phyloP scores from a whole-genome alignment of 768 basidiomycete species.

The Termitomyces sp. region DNA sequence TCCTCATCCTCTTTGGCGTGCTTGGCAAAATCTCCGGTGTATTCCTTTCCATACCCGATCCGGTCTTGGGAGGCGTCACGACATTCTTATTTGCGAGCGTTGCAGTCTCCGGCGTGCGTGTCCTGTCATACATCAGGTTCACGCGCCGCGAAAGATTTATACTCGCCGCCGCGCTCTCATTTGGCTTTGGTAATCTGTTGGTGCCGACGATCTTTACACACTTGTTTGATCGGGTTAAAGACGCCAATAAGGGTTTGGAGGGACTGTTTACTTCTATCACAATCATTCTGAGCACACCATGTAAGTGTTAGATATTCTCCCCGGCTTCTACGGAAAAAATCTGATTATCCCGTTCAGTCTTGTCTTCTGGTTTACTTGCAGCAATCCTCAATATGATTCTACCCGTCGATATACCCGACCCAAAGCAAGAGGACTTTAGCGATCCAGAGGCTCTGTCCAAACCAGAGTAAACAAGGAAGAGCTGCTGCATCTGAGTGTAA shows the following conservation, averaged over 20 bases:
- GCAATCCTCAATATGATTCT: slow-evolving; percentile 54
- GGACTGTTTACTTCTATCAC: slow-evolving; percentile 76
- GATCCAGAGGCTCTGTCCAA: not conserved
- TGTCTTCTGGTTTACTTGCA: slow-evolving; percentile 54
- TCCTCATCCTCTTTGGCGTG: slow-evolving; percentile 77
- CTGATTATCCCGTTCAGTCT: slow-evolving; percentile 29
- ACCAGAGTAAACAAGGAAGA: not conserved
- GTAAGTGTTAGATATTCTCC: slow-evolving; percentile 36
- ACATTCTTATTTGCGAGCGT: slow-evolving; percentile 84
- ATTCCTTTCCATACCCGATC: slow-evolving; percentile 79
- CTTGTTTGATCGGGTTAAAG: slow-evolving; percentile 59
- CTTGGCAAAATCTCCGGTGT: slow-evolving; percentile 81
- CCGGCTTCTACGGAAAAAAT: not conserved
- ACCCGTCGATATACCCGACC: slow-evolving; percentile 25
- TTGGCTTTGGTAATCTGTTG: slow-evolving; percentile 70
- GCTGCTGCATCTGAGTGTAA: not conserved
- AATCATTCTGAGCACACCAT: slow-evolving; percentile 77
- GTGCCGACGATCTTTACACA: slow-evolving; percentile 61
- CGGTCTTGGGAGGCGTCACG: slow-evolving; percentile 81
- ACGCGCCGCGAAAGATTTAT: slow-evolving; percentile 65
- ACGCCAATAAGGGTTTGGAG: slow-evolving; percentile 48
- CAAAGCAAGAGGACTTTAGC: not conserved
- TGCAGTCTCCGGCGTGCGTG: slow-evolving; percentile 63
- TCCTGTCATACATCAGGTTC: slow-evolving; percentile 56
- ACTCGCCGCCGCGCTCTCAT: slow-evolving; percentile 61